These are phyloP conservation scores for Corchorus olitorius DNA, from an alignment of 345 rosid species.

Conservation along the genomic window DNA sequence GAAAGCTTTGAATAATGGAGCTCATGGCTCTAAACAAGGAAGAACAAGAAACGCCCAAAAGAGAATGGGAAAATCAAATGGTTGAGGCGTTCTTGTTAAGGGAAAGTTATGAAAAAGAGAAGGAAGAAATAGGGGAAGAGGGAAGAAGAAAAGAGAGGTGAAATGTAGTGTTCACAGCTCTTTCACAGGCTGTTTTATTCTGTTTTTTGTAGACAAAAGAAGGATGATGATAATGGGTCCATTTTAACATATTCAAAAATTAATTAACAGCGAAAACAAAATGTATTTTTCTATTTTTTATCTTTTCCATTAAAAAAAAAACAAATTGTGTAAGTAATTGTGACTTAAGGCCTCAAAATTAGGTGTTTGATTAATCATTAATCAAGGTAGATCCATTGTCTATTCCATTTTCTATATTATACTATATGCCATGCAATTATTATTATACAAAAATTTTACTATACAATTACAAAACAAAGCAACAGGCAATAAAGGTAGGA, in stretches of 20 bases:
- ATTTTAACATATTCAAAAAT: not conserved
- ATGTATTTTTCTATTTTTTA: not conserved
- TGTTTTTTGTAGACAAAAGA: not conserved
- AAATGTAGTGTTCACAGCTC: conserved; percentile 51
- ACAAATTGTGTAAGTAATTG: not conserved
- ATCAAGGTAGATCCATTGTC: not conserved
- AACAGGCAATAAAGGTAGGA: too few relatives aligned
- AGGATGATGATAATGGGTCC: conserved; percentile 25
- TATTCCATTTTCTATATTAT: not conserved
- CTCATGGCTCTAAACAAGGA: conserved; percentile 38
- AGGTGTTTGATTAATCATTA: conserved; percentile 12
- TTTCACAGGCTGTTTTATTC: conserved; percentile 58
- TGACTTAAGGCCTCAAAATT: not conserved
- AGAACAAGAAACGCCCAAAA: conserved; percentile 2
- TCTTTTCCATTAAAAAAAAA: not conserved
- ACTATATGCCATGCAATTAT: not conserved
- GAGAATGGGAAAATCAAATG: not conserved
- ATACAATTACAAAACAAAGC: not conserved
- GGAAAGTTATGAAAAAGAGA: not conserved
- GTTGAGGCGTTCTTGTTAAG: not conserved
- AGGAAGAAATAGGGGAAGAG: conserved; percentile 16
- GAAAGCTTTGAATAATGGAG: conserved; percentile 62
- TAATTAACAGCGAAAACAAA: not conserved
- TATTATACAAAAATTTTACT: too few relatives aligned
- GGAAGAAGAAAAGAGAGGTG: conserved; percentile 27